Conservation (phyloP, 108 stramenopile genomes). For the Cyclotella atomus region DNA sequence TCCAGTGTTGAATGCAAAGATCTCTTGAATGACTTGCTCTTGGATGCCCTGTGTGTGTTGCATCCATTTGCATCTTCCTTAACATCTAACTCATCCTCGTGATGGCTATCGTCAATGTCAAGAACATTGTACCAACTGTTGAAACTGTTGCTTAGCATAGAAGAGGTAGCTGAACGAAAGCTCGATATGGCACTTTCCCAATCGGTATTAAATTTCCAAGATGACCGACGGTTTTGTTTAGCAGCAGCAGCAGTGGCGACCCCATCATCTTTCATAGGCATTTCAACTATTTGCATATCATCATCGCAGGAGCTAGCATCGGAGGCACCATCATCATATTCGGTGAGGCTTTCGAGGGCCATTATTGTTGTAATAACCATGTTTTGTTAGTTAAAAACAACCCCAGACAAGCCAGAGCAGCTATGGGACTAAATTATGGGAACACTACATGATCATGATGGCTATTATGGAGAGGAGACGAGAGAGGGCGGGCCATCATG, state of each 20-base stretch:
- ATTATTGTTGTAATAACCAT: too few species aligned
- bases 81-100: background rate
- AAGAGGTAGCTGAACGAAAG: background rate
- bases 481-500: too few species aligned
- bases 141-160: background rate
- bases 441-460: too few species aligned
- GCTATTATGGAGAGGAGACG: too few species aligned
- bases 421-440: too few species aligned
- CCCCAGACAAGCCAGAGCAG: too few species aligned
- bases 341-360: background rate
- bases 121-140: background rate
- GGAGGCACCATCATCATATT: background rate
- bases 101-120: background rate
- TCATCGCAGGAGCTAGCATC: background rate
- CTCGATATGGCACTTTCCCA: constrained; percentile 3
- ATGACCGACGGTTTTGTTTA: background rate
- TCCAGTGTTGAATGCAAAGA: background rate
- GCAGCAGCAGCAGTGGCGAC: too few species aligned
- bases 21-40: background rate
- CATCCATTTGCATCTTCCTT: background rate
- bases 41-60: background rate
- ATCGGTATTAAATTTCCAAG: constrained; percentile 3
- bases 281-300: background rate
- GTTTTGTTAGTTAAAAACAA: too few species aligned
- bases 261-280: background rate